Evolutionary conservation across 345 rosid genomes (phyloP).

Genomic region (Melaleuca quinquenervia): DNA sequence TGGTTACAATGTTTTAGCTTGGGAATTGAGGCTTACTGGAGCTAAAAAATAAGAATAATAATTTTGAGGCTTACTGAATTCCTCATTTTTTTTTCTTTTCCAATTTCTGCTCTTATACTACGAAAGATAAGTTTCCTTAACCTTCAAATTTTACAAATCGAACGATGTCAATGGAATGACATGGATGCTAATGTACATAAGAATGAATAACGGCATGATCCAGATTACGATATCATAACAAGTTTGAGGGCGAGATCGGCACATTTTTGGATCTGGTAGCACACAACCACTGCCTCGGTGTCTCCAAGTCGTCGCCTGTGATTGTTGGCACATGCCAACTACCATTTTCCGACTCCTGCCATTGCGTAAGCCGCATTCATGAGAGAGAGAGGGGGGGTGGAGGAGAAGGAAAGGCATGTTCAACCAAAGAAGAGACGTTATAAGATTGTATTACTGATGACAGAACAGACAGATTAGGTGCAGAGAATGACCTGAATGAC

Average conservation of each 20-base stretch:
- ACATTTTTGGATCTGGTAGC: constrained; percentile 27
- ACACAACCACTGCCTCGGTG: constrained; percentile 74
- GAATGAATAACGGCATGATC: background rate
- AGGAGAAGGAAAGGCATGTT: background rate
- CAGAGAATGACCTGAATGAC: constrained; percentile 66
- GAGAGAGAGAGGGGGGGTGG: background rate
- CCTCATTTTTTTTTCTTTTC: background rate
- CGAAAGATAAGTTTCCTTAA: background rate
- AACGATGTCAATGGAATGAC: background rate
- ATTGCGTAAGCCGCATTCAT: background rate
- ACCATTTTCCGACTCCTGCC: constrained; percentile 86
- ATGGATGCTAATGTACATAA: background rate
- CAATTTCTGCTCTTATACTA: background rate
- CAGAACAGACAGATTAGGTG: background rate
- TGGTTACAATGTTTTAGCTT: background rate
- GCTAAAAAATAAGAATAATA: no score
- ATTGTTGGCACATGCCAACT: constrained; percentile 79
- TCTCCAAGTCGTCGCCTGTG: constrained; percentile 50
- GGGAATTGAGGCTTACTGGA: background rate
- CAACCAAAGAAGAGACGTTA: background rate
- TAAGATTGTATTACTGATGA: background rate
- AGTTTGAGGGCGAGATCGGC: background rate
- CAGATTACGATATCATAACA: background rate
- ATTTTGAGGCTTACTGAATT: background rate
- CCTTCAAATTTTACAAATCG: background rate